Evolutionary conservation across 345 rosid genomes (phyloP), one percentile per base, ranked within the genome.

Genomic region (Salix dunnii): DNA sequence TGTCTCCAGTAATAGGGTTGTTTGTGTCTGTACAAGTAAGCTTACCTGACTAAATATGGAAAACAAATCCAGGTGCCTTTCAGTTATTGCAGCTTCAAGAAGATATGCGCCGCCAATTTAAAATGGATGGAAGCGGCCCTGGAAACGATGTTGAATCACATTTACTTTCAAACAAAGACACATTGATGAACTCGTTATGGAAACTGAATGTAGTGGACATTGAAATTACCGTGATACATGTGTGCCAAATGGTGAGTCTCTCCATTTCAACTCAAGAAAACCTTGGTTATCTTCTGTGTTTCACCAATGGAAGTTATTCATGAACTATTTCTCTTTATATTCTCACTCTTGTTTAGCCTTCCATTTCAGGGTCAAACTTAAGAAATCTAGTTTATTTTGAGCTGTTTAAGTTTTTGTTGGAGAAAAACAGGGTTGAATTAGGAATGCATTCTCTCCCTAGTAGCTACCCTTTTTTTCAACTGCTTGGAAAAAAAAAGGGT

Each of bases 81-180:
- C 99, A 93, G 88, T 80, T 95, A 69, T 86, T 95, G 79, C 99
- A 95, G 77, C 89, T 95, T 76, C 99, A 95, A 84, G 99, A 93
- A 75, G 97, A 94, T 61, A 86, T 88, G 48, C 86, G 84, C 66
- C 71, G 82, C 67, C 90, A 88, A 74, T 81, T 86, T 78, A 93
- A 87, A 84, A 86, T 84, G 86, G 93, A 87, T 18, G 93, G 91
- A 5, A 83, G 72, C 67, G 82, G 81, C 73, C 81, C 88, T 9
- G 88, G 76, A 43, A 90, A 89, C 65, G 97, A 91, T 12, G 76
- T 90, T 4, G 99, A 93, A 81, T 86, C 94, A 14, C 94, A 95
- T 67, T 74, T 95, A 43, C 91, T 84, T 36, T 76, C 83, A 16
- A 90, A 95, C 53, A 95, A 88, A 87, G 98, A 91, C 25, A 90